Evolutionary conservation across 768 basidiomycete genomes (phyloP).

Genomic region (Trametes meyenii): DNA sequence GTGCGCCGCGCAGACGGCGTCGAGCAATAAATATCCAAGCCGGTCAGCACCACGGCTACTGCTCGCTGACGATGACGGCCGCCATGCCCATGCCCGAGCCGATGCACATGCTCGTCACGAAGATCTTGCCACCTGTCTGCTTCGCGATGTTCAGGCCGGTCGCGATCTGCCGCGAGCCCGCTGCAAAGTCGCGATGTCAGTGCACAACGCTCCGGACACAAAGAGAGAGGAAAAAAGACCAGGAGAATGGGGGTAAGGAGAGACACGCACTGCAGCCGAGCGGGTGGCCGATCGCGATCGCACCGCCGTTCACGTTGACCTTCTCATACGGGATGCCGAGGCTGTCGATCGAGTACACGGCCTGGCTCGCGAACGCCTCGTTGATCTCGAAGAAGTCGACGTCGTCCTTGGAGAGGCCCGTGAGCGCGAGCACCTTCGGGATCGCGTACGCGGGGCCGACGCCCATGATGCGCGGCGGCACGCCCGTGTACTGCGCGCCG

Average conservation of each 20-base stretch:
- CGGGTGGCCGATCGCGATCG: slow-evolving; percentile 89
- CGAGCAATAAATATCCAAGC: background rate
- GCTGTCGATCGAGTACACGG: slow-evolving; percentile 70
- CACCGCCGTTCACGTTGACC: slow-evolving; percentile 87
- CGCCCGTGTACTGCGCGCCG: slow-evolving; percentile 69
- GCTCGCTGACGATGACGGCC: slow-evolving; percentile 82
- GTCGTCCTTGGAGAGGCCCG: slow-evolving; percentile 67
- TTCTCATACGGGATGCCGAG: slow-evolving; percentile 74
- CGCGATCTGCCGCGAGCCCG: slow-evolving; percentile 86
- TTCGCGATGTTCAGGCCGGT: slow-evolving; percentile 83
- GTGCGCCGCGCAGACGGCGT: background rate
- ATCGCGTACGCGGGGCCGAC: slow-evolving; percentile 91
- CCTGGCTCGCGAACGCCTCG: slow-evolving; percentile 87
- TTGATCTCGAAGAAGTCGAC: slow-evolving; percentile 93
- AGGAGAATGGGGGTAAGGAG: background rate
- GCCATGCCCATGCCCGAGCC: slow-evolving; percentile 93
- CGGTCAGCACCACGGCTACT: slow-evolving; percentile 42
- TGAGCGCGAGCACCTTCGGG: slow-evolving; percentile 67
- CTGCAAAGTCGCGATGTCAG: slow-evolving; percentile 35
- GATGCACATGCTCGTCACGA: slow-evolving; percentile 91
- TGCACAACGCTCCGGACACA: slow-evolving; percentile 29
- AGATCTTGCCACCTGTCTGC: slow-evolving; percentile 73
- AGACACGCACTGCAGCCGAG: slow-evolving; percentile 73
- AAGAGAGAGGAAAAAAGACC: slow-evolving; percentile 56
- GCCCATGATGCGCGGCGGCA: slow-evolving; percentile 88